Base-by-base conservation (phyloP, 208 protist species). In the Leishmania amazonensis region DNA sequence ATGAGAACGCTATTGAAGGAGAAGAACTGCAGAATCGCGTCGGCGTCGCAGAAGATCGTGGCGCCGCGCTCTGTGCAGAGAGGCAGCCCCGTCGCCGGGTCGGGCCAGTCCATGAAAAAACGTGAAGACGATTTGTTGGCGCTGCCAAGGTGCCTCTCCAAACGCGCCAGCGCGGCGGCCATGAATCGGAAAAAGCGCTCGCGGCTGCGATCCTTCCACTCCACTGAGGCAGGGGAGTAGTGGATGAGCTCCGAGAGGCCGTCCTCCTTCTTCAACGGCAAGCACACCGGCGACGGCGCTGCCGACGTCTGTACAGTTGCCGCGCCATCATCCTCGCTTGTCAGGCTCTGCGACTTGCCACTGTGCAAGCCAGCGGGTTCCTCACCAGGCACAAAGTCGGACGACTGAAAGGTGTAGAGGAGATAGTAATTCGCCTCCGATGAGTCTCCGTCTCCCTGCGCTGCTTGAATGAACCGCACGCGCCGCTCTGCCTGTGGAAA, bases 161-260 rank as follows among this genome's bases (percentile, higher is more conserved):
- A 47, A 2, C 31, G 40, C 40, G n/a, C 49, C 45, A 65, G 67
- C 40, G 85, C 77, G 6, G 47, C 42, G 35, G 76, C 49, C 84
- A 89, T 87, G 74, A 90, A 91, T 1, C 80, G 45, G 75, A 90
- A 90, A 64, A 91, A 93, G 28, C 83, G 64, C 35, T 90, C 85
- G 8, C 89, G 76, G 58, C 86, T 89, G 21, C 83, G 73, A 75
- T 93, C 89, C 74, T 93, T 93, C 84, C 83, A 93, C 68, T 86
- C 81, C 24, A 65, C 42, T 13, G 89, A 80, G 57, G 80, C 76
- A 0, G 82, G 79, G 0, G 75, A 82, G 73, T 83, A 89, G 28
- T 64, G 77, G 57, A 91, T 89, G 6, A 93, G 70, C n/a, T 54
- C 73, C 0, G 87, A 90, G 64, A 86, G 79, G 54, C 76, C 40